A percentile compares a stretch with the other conserved stretches of the same genome.
These are phyloP conservation scores for Nephelium lappaceum DNA, from an alignment of 345 rosid species.

Conservation along the genomic window DNA sequence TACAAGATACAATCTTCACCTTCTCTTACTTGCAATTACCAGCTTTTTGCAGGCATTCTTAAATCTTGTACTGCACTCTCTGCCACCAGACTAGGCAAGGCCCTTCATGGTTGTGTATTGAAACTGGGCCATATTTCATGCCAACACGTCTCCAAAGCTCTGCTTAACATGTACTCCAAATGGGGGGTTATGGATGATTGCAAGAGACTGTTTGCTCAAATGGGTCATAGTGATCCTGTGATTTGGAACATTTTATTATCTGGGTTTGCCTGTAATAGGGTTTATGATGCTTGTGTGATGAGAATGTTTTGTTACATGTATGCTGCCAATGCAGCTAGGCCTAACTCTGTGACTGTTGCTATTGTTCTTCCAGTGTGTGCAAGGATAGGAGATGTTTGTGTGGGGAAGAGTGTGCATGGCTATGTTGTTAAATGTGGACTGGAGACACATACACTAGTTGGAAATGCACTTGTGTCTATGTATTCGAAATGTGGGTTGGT, in stretches of 20 bases:
- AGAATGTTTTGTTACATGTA: slow-evolving; percentile 56
- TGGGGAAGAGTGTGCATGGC: slow-evolving; percentile 60
- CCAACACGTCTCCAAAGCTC: slow-evolving; percentile 58
- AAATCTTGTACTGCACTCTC: slow-evolving; percentile 61
- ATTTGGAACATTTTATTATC: slow-evolving; percentile 80
- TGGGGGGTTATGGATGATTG: slow-evolving; percentile 60
- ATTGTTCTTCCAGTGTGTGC: slow-evolving; percentile 71
- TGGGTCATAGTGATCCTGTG: slow-evolving; percentile 58
- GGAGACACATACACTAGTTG: slow-evolving; percentile 62
- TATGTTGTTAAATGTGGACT: slow-evolving; percentile 59
- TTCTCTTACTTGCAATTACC: slow-evolving; percentile 42
- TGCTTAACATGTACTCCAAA: slow-evolving; percentile 82
- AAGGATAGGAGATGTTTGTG: slow-evolving; percentile 50
- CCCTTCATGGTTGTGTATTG: slow-evolving; percentile 46
- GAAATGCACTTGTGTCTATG: slow-evolving; percentile 79
- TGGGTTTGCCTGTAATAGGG: slow-evolving; percentile 56
- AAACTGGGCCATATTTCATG: slow-evolving; percentile 61
- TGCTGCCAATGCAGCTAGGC: slow-evolving; percentile 43
- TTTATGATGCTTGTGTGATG: slow-evolving; percentile 47
- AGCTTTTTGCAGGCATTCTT: slow-evolving; percentile 51
- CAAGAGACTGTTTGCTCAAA: slow-evolving; percentile 53
- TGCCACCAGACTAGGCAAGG: slow-evolving; percentile 48
- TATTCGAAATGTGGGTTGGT: slow-evolving; percentile 72
- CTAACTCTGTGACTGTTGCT: slow-evolving; percentile 63
- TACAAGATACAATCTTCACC: slow-evolving; percentile 34